Base-by-base conservation (phyloP, 768 basidiomycete species). In the Trametes meyenii region DNA sequence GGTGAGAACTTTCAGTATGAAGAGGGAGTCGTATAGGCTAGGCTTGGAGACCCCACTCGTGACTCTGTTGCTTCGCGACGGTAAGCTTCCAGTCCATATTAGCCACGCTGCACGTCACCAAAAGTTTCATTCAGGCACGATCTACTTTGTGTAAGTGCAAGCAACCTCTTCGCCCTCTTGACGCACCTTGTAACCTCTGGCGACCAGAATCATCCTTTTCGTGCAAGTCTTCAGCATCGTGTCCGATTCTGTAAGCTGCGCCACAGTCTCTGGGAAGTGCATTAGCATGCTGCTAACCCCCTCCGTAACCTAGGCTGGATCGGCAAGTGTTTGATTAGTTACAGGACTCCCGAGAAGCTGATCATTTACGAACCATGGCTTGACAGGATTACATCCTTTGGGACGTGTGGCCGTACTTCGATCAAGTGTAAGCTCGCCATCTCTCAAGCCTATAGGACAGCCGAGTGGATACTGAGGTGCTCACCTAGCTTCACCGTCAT, bases 361-460 rank as follows among this genome's bases (percentile, higher is more conserved):
- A 6, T 13, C 13, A 35, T 48, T 29, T 29, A 38, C 24, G 13
- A 7, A 35, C 45, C 50, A 33, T 29, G 13, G 8, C 29, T 17
- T 19, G 13, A 19, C 42, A 61, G 60, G 12, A 17, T 12, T 62
- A 59, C 64, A 26, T 57, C 23, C 50, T 64, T 16, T 64, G 56
- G 50, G 59, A 50, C 29, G 53, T 65, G 7, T 65, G 60, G 60
- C 60, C 64, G 2, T 58, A 55, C 48, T 65, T 65, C 60, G 56
- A 57, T 4, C 64, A 65, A 59, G 64, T 55, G 64, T 65, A 55
- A 2, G 64, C 49, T 13, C 21, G 39, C 29, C 24, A 19, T 12
- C 8, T 5, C 42, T 21, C 19, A 29, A 17, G 7, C 16, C 39
- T 7, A 42, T n/a, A 14, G 39, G 24, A 7, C 29, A 6, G 6